Percentiles rank a stretch among this genome's conserved stretches.
Evolutionary conservation across 768 basidiomycete species (phyloP).

Genomic region (Lyophyllum atratum): DNA sequence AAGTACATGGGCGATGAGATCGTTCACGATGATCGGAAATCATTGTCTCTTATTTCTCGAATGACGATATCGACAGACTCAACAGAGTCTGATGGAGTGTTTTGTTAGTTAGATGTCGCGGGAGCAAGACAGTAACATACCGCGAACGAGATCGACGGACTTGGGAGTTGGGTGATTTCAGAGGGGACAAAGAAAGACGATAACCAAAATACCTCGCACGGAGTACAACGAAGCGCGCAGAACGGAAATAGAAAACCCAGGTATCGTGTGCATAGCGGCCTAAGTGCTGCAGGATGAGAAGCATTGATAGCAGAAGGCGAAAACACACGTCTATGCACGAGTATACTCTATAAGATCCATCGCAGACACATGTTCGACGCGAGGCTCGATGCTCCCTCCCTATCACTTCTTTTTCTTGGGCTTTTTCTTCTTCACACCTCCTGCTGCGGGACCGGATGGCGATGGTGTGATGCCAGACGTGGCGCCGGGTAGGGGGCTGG

Average conservation of each 20-base stretch:
- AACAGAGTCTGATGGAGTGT: no score
- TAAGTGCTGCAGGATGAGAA: constrained; percentile 2
- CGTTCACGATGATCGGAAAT: neutral
- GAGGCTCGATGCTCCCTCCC: neutral
- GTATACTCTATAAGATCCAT: neutral
- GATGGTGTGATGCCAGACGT: constrained; percentile 32
- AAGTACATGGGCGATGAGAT: neutral
- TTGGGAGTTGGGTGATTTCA: neutral
- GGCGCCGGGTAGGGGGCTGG: constrained; percentile 30
- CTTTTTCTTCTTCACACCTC: constrained; percentile 78
- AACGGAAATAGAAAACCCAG: neutral
- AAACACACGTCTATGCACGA: constrained; percentile 12
- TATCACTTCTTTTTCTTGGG: constrained; percentile 73
- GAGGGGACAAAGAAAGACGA: neutral
- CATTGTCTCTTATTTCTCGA: neutral
- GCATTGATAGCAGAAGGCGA: neutral
- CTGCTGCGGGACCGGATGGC: constrained; percentile 47
- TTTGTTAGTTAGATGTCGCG: neutral
- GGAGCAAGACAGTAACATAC: no score
- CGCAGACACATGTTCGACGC: neutral
- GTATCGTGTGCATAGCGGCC: constrained; percentile 7
- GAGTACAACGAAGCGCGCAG: neutral
- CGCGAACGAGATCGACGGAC: neutral
- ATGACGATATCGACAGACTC: no score
- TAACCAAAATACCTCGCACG: neutral